phyloP scores from a whole-genome alignment of 1,139 yeast genomes.

The Kluyveromyces marxianus region DNA sequence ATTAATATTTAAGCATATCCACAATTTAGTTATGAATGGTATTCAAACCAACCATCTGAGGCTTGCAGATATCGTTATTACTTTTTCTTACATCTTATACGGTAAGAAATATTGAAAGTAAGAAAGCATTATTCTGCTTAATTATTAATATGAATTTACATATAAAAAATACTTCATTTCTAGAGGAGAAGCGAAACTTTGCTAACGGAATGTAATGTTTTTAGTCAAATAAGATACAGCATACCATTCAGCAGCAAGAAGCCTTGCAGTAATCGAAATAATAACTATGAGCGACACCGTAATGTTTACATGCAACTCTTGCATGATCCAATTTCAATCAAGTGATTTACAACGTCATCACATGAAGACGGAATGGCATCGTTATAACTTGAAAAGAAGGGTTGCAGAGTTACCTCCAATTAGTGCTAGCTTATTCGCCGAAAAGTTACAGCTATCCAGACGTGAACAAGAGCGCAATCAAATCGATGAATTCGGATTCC shows the following conservation, averaged over 20 bases:
- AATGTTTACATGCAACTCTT: conserved; percentile 71
- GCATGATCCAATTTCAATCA: conserved; percentile 66
- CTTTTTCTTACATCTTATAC: no score
- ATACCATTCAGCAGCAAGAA: neutral
- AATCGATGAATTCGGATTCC: conserved; percentile 64
- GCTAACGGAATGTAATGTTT: no score
- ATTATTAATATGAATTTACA: no score
- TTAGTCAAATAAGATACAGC: neutral
- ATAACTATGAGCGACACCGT: conserved; percentile 7
- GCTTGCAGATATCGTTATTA: no score
- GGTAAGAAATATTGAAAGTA: no score
- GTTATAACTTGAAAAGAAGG: conserved; percentile 84
- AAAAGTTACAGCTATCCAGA: conserved; percentile 45
- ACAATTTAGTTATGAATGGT: neutral
- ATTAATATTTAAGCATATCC: neutral
- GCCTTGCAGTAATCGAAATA: no score
- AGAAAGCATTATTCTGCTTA: no score
- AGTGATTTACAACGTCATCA: conserved; percentile 80
- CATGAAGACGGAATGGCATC: conserved; percentile 95
- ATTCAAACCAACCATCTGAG: neutral
- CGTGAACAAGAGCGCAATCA: conserved; percentile 35
- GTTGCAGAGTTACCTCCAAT: conserved; percentile 82
- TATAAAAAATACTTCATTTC: no score
- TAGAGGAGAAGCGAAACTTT: no score
- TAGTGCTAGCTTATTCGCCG: conserved; percentile 72